Base-by-base conservation (phyloP, 129 eudicot species). In the Tanacetum coccineum region DNA sequence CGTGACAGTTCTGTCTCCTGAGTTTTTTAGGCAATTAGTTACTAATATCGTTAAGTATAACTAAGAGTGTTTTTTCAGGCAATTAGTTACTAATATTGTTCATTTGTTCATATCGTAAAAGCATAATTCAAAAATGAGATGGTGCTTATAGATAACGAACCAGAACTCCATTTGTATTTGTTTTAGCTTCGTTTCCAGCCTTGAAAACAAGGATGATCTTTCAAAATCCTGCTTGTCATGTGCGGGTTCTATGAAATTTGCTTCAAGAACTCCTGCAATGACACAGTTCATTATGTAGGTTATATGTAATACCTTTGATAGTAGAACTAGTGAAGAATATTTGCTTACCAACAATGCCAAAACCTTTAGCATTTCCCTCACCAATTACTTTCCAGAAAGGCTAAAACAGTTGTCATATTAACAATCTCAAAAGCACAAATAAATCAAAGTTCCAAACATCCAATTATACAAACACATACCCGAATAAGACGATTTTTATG, bases 201-300 rank as follows among this genome's bases (percentile, higher is more conserved):
- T 85, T 52, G 83, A 57, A 75, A 80, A 93, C 61, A 84, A 67
- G 56, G 89, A 65, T 15, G 98, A 88, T 72, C 95, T 80, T 83
- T 93, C 98, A 79, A 93, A 93, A 78, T 93, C 98, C 74, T 93
- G 98, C 76, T 93, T 93, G 82, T 93, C 98, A 59, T 88, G 98
- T 40, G 98, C 98, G 7, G 98, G 98, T 74, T 93, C 95, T 30
- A 93, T 88, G 64, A 93, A 93, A 78, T 93, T 93, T 76, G 98
- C 96, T 83, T 93, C 98, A 58, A 93, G 96, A 52, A 93, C 96
- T 40, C 98, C 97, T 90, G 77, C 25, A 68, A 73, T 4, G 59
- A 78, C 26, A 59, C 28, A 49, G 71, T 47, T 15, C 4, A 12
- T 62, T 17, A 13, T 64, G 18, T 64, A 40, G 6, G 20, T 57